Conservation (phyloP, 1,284 basidiomycete genomes). For the Pulchroboletus neoregius region DNA sequence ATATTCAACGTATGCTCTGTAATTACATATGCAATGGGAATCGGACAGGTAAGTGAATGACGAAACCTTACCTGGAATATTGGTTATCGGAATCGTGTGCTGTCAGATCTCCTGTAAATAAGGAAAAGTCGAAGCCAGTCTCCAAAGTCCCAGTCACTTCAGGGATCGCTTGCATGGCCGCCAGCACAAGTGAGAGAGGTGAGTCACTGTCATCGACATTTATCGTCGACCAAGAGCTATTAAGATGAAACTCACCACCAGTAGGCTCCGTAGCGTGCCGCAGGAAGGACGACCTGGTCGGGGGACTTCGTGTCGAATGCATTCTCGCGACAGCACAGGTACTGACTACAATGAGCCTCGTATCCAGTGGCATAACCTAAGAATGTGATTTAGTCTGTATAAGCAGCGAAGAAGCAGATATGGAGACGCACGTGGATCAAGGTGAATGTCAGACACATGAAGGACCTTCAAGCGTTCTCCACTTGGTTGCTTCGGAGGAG, state of each 20-base stretch:
- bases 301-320: constrained; percentile 49
- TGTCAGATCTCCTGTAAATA: constrained; percentile 77
- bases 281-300: constrained; percentile 47
- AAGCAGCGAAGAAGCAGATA: neutral
- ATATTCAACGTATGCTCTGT: constrained; percentile 47
- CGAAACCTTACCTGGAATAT: constrained; percentile 46
- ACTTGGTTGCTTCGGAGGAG: constrained; percentile 49
- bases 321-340: constrained; percentile 63
- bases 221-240: neutral
- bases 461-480: constrained; percentile 67
- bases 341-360: constrained; percentile 67
- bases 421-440: constrained; percentile 59
- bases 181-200: constrained; percentile 55
- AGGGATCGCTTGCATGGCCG: constrained; percentile 66
- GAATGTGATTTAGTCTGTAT: neutral
- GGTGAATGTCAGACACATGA: constrained; percentile 73
- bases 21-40: neutral
- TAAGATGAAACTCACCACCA: constrained; percentile 41
- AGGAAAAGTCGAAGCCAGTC: constrained; percentile 58
- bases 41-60: neutral
- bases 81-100: constrained; percentile 68
- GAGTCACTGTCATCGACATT: constrained; percentile 49
- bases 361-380: constrained; percentile 64
- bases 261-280: constrained; percentile 64
- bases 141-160: constrained; percentile 57